These are phyloP conservation scores for Bipolaris gigantea DNA, from an alignment of 2,329 filamentous ascomycete genomes.

Conservation along the genomic window DNA sequence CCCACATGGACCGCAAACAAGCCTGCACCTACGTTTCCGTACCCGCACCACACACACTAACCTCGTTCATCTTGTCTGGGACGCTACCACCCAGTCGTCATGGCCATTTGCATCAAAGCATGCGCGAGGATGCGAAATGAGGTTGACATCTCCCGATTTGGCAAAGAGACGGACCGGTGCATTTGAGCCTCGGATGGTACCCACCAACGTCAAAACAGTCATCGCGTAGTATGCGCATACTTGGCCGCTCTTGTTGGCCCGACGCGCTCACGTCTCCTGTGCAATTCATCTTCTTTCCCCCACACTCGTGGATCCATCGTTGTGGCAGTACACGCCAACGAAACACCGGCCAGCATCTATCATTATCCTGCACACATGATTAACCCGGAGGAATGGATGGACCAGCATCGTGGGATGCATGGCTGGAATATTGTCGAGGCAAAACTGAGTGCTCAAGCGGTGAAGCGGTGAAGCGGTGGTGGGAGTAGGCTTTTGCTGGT, in stretches of 20 bases:
- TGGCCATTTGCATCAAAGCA: neutral
- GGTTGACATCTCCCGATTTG: neutral
- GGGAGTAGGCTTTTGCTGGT: neutral
- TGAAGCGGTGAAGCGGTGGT: neutral
- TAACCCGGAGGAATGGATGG: neutral
- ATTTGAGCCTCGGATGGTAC: neutral
- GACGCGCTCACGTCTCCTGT: neutral
- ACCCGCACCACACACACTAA: neutral
- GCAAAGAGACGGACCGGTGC: slow-evolving; percentile 8
- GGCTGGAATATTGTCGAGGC: neutral
- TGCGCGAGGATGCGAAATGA: too few relatives aligned
- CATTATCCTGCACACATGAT: neutral
- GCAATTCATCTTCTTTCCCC: neutral
- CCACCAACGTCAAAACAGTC: slow-evolving; percentile 1
- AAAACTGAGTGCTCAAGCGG: neutral
- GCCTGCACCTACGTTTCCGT: neutral
- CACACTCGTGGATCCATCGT: neutral
- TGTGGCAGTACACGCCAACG: neutral
- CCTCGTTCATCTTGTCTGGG: neutral
- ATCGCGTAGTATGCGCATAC: neutral
- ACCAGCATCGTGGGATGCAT: neutral
- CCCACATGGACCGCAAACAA: slow-evolving; percentile 1
- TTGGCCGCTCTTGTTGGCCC: neutral
- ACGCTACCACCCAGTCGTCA: neutral
- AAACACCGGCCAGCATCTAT: neutral